Percentiles rank a stretch among this genome's conserved stretches.
phyloP scores from a whole-genome alignment of 2,329 filamentous ascomycete genomes.

The Coniochaeta hoffmannii region DNA sequence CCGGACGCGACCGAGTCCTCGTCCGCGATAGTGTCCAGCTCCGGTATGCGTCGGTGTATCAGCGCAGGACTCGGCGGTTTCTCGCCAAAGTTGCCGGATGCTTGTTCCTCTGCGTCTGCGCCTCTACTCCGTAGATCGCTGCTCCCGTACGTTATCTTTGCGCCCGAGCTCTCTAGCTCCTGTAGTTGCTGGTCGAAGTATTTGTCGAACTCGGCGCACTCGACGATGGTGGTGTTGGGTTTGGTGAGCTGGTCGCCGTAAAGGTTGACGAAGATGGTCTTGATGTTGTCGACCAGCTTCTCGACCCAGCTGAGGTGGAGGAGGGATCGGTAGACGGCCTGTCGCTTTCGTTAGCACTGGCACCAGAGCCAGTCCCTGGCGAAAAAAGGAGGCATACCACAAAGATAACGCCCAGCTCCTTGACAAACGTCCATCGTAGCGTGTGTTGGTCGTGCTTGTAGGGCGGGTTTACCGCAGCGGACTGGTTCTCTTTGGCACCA shows the following conservation, averaged over 20 bases:
- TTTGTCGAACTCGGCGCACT: slow-evolving; percentile 75
- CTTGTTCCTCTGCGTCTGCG: slow-evolving; percentile 22
- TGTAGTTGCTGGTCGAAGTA: slow-evolving; percentile 92
- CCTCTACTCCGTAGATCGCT: slow-evolving; percentile 10
- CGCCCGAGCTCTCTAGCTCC: slow-evolving; percentile 61
- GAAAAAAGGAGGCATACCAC: slow-evolving; percentile 54
- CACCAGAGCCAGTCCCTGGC: slow-evolving; percentile 7
- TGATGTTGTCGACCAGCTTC: slow-evolving; percentile 90
- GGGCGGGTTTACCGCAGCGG: slow-evolving; percentile 57
- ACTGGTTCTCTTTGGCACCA: slow-evolving; percentile 50
- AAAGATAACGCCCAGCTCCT: slow-evolving; percentile 92
- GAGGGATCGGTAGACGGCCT: slow-evolving; percentile 96
- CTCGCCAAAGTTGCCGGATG: slow-evolving; percentile 28
- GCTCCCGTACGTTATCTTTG: slow-evolving; percentile 15
- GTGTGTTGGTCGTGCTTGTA: slow-evolving; percentile 94
- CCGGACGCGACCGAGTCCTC: slow-evolving; percentile 58
- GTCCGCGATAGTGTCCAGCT: slow-evolving; percentile 20
- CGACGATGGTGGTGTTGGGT: slow-evolving; percentile 67
- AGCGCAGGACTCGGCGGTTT: slow-evolving; percentile 32
- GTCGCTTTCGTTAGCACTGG: slow-evolving; percentile 1
- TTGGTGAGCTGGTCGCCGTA: slow-evolving; percentile 84
- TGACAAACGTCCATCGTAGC: slow-evolving; percentile 85
- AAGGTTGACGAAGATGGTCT: slow-evolving; percentile 81
- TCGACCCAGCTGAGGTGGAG: slow-evolving; percentile 96
- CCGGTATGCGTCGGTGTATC: slow-evolving; percentile 28